Evolutionary conservation across 2,329 filamentous ascomycete species (phyloP).

Genomic region (Hypoxylon sp.): DNA sequence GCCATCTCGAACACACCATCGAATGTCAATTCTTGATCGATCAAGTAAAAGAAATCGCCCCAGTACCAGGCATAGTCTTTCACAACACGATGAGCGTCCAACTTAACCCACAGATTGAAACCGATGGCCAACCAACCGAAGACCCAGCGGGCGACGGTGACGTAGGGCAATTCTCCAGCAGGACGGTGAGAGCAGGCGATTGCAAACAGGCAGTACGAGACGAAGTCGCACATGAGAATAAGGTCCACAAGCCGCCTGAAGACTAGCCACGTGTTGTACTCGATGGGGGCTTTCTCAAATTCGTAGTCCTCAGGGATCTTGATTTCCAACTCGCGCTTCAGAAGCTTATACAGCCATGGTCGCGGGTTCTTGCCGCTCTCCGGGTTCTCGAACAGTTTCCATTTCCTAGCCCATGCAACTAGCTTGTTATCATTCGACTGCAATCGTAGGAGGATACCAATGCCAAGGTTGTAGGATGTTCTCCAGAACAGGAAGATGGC

Average conservation of each 20-base stretch:
- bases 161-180: slow-evolving; percentile 74
- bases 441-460: slow-evolving; percentile 87
- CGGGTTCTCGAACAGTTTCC: slow-evolving; percentile 87
- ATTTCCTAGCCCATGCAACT: slow-evolving; percentile 87
- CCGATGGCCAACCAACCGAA: slow-evolving; percentile 82
- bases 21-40: slow-evolving; percentile 97
- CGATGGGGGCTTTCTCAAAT: slow-evolving; percentile 91
- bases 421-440: slow-evolving; percentile 92
- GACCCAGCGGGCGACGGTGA: slow-evolving; percentile 81
- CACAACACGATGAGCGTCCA: slow-evolving; percentile 96
- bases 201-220: slow-evolving; percentile 95
- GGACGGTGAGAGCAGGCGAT: slow-evolving; percentile 86
- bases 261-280: slow-evolving; percentile 99
- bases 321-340: slow-evolving; percentile 91
- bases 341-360: slow-evolving; percentile 82
- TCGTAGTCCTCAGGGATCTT: slow-evolving; percentile 95
- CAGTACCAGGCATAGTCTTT: slow-evolving; percentile 99
- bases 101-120: slow-evolving; percentile 98
- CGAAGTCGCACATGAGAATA: slow-evolving; percentile 99
- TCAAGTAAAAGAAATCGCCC: slow-evolving; percentile 99
- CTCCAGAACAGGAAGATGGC: slow-evolving; percentile 92
- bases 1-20: slow-evolving; percentile 99
- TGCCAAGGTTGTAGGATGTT: slow-evolving; percentile 91
- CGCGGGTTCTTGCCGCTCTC: slow-evolving; percentile 83
- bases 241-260: slow-evolving; percentile 96